phyloP scores from a whole-genome alignment of 768 basidiomycete species.

The Panus rudis region DNA sequence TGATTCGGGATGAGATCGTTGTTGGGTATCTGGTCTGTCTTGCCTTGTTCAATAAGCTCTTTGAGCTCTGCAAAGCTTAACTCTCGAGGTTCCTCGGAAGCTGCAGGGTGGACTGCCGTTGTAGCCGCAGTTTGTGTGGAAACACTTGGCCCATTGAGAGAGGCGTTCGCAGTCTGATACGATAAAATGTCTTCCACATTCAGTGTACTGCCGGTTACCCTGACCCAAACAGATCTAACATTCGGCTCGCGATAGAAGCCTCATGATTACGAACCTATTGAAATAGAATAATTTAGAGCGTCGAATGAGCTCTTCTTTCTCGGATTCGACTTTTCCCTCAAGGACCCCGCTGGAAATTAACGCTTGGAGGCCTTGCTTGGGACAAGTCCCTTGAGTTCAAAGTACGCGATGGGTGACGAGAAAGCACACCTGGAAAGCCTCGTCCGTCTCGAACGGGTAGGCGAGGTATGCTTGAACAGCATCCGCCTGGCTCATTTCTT shows the following conservation, averaged over 20 bases:
- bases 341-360: slow-evolving; percentile 40
- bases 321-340: slow-evolving; percentile 28
- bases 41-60: slow-evolving; percentile 63
- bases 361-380: slow-evolving; percentile 60
- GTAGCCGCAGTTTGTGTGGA: background rate
- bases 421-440: slow-evolving; percentile 48
- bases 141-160: background rate
- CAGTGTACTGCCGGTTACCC: slow-evolving; percentile 22
- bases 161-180: background rate
- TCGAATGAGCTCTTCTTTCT: slow-evolving; percentile 41
- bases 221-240: slow-evolving; percentile 19
- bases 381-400: background rate
- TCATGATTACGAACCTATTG: slow-evolving; percentile 40
- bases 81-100: slow-evolving; percentile 30
- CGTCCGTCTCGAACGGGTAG: slow-evolving; percentile 52
- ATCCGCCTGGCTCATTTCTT: background rate
- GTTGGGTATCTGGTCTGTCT: slow-evolving; percentile 68
- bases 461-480: slow-evolving; percentile 27
- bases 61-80: slow-evolving; percentile 66
- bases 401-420: background rate
- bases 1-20: slow-evolving; percentile 65
- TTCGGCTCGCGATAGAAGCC: background rate
- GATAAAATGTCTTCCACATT: slow-evolving; percentile 21
- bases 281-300: slow-evolving; percentile 67
- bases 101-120: slow-evolving; percentile 3